Evolutionary conservation across 768 basidiomycete genomes (phyloP), one percentile per base, ranked within the genome.

Genomic region (Crucibulum laeve): DNA sequence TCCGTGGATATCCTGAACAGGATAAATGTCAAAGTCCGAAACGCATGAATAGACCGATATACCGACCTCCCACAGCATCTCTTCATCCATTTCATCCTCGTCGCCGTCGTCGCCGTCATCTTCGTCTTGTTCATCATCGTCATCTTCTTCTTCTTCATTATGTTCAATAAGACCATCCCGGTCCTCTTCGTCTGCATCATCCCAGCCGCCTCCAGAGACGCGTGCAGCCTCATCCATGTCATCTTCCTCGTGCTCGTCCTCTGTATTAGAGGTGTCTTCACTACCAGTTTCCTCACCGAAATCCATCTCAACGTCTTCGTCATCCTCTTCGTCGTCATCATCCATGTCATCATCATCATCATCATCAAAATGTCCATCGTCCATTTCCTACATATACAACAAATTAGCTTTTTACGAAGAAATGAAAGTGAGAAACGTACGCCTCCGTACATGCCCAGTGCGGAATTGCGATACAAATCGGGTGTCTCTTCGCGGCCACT

Each of bases 401-500:
- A 51, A 42, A 37, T 52, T 30, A 48, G 18, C 34, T 38, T 43
- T 25, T 18, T 25, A 7, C 43, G 38, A 28, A 43, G 25, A 36
- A 35, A 22, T 28, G 10, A 45, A 21, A 38, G 19, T 37, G 24
- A 30, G 4, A 34, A 38, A 76, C 88, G 67, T 68, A 92, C 90
- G 30, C 90, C 91, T 56, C 80, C 84, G 60, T 84, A 92, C 93
- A 98, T 93, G 49, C 94, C 96, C 26, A 99, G 75, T 7, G 96
- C 90, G 1, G 96, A 98, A 61, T 92, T 93, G 35, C 94, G 85
- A 65, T 98, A 98, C 15, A 98, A 68, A 63, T 98, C 92, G 3
- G 91, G 91, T 1, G 91, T 91, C 59, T 89, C 87, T 59, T 89
- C 87, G 6, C 86, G 77, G 21, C 59, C 64, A 25, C 70, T 78